phyloP scores from a whole-genome alignment of 2,329 filamentous ascomycete species.

The Thermoascus crustaceus region DNA sequence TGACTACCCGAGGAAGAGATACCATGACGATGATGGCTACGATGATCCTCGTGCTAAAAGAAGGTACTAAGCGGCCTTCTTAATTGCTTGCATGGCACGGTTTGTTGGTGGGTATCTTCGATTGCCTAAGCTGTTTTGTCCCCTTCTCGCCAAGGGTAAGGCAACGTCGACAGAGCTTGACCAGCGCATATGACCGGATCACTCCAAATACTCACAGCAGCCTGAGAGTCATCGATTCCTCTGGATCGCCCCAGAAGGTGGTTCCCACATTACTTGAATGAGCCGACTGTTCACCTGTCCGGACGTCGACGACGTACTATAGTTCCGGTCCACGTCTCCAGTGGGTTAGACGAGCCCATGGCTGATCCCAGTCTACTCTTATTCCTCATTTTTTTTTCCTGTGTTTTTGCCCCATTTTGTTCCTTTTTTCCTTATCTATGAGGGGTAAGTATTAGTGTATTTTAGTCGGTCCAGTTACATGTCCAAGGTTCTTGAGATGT shows the following conservation, averaged over 20 bases:
- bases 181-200: conserved; percentile 5
- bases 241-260: too few species aligned
- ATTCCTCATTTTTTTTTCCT: conserved; percentile 7
- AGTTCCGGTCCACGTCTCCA: not conserved
- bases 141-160: conserved; percentile 30
- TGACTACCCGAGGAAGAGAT: conserved; percentile 54
- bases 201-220: conserved; percentile 9
- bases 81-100: conserved; percentile 10
- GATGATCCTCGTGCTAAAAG: conserved; percentile 62
- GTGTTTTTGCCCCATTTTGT: conserved; percentile 20
- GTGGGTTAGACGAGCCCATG: not conserved
- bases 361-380: not conserved
- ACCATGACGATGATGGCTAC: conserved; percentile 69
- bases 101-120: conserved; percentile 40
- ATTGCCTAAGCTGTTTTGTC: conserved; percentile 18
- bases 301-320: not conserved
- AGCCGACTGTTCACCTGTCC: too few species aligned
- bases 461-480: conserved; percentile 24
- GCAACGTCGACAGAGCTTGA: conserved; percentile 23
- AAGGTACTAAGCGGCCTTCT: conserved; percentile 43
- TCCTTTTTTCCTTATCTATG: conserved; percentile 11
- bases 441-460: conserved; percentile 38
- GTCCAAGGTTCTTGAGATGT: conserved; percentile 12
- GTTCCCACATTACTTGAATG: too few species aligned
- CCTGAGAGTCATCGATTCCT: conserved; percentile 2